Percentiles rank a stretch among this genome's conserved stretches.
Evolutionary conservation across 306 rosid genomes (phyloP).

Genomic region (Astragalus membranaceus): DNA sequence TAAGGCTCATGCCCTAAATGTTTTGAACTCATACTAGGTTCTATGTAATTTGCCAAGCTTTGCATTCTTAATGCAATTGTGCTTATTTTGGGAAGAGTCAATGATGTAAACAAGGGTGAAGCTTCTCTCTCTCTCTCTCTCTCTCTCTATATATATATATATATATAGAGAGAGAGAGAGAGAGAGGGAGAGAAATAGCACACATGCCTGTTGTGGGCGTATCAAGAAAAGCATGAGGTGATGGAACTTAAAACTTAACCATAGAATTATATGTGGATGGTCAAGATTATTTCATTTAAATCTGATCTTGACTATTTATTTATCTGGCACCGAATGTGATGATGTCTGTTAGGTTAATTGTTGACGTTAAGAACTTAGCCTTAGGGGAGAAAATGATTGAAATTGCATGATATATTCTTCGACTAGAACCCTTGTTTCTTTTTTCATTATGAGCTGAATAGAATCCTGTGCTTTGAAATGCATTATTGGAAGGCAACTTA

Average conservation of each 20-base stretch:
- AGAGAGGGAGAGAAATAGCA: too few species aligned
- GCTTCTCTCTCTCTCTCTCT: too few species aligned
- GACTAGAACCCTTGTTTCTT: background rate
- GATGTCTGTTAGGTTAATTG: background rate
- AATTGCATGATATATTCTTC: background rate
- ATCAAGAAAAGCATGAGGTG: too few species aligned
- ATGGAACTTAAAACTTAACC: too few species aligned
- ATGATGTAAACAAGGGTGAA: background rate
- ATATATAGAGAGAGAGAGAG: too few species aligned
- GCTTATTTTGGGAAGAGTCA: background rate
- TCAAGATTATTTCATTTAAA: too few species aligned
- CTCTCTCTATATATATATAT: too few species aligned
- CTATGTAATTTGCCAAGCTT: background rate
- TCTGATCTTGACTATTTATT: too few species aligned
- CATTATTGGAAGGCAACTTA: background rate
- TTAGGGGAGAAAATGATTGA: background rate
- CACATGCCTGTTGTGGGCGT: too few species aligned
- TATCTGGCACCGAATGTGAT: background rate
- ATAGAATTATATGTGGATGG: too few species aligned
- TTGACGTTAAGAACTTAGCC: too few species aligned
- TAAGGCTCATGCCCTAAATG: background rate
- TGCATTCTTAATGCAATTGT: background rate
- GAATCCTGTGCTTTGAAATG: conserved; percentile 12
- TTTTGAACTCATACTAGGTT: background rate
- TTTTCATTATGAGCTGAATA: background rate